Evolutionary conservation across 331 rosid genomes (phyloP).

Genomic region (Malus hybrid): DNA sequence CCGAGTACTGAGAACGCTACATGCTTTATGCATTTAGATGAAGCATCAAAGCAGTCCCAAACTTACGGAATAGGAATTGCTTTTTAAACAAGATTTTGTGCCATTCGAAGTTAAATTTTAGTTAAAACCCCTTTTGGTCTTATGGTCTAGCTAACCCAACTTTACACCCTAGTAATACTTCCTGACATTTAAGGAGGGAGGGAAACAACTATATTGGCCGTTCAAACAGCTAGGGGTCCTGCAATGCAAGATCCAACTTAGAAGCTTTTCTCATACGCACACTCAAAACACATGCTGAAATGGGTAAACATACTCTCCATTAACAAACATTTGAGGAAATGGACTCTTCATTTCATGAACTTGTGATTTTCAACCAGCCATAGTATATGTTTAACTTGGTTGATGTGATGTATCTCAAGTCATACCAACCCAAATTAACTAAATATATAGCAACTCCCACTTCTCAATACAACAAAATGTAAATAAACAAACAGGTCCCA

Average conservation of each 20-base stretch:
- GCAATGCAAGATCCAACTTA: neutral
- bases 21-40: neutral
- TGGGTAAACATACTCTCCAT: neutral
- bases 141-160: neutral
- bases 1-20: neutral
- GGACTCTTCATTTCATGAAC: neutral
- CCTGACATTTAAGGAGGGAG: neutral
- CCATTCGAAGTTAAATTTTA: neutral
- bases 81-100: neutral
- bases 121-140: neutral
- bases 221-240: neutral
- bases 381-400: neutral
- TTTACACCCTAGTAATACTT: neutral
- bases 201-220: neutral
- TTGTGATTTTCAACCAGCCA: neutral
- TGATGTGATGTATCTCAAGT: neutral
- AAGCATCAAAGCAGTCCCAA: neutral
- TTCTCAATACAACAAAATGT: neutral
- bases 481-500: neutral
- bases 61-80: neutral
- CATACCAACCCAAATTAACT: neutral
- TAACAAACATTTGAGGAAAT: neutral
- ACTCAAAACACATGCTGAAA: neutral
- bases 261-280: neutral
- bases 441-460: neutral